phyloP scores from a whole-genome alignment of 2,329 filamentous ascomycete genomes.

The Aspergillus spinulosporus region DNA sequence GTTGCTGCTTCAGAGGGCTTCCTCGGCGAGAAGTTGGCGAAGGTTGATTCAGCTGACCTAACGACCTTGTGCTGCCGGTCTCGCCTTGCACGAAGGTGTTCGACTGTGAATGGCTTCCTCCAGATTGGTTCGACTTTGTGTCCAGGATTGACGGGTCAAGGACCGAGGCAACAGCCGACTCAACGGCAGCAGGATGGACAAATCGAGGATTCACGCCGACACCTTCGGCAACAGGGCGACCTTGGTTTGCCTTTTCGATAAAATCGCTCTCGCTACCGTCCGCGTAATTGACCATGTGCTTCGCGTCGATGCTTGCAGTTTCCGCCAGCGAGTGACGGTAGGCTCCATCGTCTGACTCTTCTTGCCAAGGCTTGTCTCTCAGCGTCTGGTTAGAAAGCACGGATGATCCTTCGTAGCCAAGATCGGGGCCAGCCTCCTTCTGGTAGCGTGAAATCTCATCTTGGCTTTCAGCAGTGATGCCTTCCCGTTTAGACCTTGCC shows the following conservation, averaged over 20 bases:
- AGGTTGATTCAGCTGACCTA: slow-evolving; percentile 23
- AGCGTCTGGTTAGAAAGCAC: slow-evolving; percentile 24
- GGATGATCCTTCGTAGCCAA: slow-evolving; percentile 42
- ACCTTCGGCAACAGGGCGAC: slow-evolving; percentile 69
- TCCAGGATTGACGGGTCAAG: slow-evolving; percentile 80
- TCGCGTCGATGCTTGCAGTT: slow-evolving; percentile 53
- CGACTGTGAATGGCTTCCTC: slow-evolving; percentile 48
- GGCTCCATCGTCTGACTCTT: slow-evolving; percentile 41
- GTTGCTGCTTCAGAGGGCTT: slow-evolving; percentile 49
- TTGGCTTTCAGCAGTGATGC: slow-evolving; percentile 53
- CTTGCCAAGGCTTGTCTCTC: slow-evolving; percentile 26
- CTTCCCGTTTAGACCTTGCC: slow-evolving; percentile 56
- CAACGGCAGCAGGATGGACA: slow-evolving; percentile 71
- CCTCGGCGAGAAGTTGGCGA: slow-evolving; percentile 36
- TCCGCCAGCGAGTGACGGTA: slow-evolving; percentile 51
- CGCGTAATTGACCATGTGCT: slow-evolving; percentile 52
- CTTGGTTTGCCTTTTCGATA: slow-evolving; percentile 60
- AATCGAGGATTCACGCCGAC: slow-evolving; percentile 73
- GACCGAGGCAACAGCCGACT: slow-evolving; percentile 88
- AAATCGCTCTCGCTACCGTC: slow-evolving; percentile 59
- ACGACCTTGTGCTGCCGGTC: slow-evolving; percentile 29
- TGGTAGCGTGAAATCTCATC: slow-evolving; percentile 51
- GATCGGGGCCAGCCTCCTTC: slow-evolving; percentile 34
- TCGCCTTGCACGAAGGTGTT: slow-evolving; percentile 41
- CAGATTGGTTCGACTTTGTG: slow-evolving; percentile 53